These are phyloP conservation scores for Sclerotinia sclerotiorum DNA, from an alignment of 2,329 filamentous ascomycete species.

Conservation along the genomic window DNA sequence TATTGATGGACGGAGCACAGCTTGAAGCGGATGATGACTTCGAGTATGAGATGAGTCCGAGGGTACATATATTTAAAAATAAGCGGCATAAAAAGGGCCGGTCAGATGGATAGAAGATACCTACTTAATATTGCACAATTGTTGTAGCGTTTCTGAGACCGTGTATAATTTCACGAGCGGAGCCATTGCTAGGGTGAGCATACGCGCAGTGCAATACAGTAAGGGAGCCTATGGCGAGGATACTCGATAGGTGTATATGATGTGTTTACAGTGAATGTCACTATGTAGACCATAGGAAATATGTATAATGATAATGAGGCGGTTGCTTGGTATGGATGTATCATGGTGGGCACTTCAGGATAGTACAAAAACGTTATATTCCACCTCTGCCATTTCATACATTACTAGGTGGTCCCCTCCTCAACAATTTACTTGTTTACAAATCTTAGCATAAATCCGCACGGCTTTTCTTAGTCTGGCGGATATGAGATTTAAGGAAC, in stretches of 20 bases:
- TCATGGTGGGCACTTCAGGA: background rate
- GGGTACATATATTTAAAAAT: background rate
- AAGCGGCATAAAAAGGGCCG: background rate
- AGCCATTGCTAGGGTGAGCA: background rate
- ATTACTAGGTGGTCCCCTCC: background rate
- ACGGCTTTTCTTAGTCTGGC: background rate
- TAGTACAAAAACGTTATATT: background rate
- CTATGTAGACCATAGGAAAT: background rate
- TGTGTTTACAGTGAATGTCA: background rate
- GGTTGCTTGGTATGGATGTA: background rate
- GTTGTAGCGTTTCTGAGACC: background rate
- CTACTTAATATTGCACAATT: background rate
- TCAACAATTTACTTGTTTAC: background rate
- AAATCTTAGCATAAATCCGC: background rate
- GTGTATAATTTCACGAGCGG: background rate
- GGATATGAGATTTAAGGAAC: background rate
- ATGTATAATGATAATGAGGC: background rate
- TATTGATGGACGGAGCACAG: constrained; percentile 11
- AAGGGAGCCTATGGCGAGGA: background rate
- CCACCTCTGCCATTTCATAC: background rate
- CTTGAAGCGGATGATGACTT: constrained; percentile 18
- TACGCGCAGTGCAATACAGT: background rate
- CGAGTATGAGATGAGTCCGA: constrained; percentile 15
- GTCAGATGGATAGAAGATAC: background rate
- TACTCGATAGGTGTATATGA: background rate